Conservation (phyloP, 371 early-diverging fungal species). For the Mucor plumbeus region DNA sequence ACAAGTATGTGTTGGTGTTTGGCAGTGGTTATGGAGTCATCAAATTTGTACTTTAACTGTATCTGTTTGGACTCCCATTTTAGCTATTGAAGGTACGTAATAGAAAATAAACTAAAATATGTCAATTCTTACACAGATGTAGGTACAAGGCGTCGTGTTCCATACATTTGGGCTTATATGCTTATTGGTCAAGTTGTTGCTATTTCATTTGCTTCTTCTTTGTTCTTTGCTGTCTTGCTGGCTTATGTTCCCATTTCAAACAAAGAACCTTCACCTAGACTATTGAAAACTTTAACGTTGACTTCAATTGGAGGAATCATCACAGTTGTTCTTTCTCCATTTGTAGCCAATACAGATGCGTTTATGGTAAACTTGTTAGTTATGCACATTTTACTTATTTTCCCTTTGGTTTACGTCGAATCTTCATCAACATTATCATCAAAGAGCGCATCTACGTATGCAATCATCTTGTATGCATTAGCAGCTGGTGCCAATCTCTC, state of each 20-base stretch:
- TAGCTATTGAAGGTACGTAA: slow-evolving; percentile 49
- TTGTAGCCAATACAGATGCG: slow-evolving; percentile 18
- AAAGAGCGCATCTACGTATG: slow-evolving; percentile 3
- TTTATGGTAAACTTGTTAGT: slow-evolving; percentile 42
- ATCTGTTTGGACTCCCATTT: slow-evolving; percentile 48
- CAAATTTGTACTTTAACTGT: slow-evolving; percentile 48
- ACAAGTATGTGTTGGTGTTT: slow-evolving; percentile 37
- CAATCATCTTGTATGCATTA: slow-evolving; percentile 28
- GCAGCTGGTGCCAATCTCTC: slow-evolving; percentile 42
- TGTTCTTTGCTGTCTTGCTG: slow-evolving; percentile 46
- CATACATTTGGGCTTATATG: slow-evolving; percentile 49
- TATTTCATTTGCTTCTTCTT: slow-evolving; percentile 39
- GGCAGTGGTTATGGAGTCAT: slow-evolving; percentile 54
- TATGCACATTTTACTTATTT: slow-evolving; percentile 40
- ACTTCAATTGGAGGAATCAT: slow-evolving; percentile 27
- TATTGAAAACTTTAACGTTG: slow-evolving; percentile 5
- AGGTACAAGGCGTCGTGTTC: slow-evolving; percentile 43
- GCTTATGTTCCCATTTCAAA: background rate
- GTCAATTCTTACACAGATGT: background rate
- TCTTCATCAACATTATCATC: background rate
- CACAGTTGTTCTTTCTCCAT: slow-evolving; percentile 38
- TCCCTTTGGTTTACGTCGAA: slow-evolving; percentile 25
- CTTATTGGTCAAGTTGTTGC: slow-evolving; percentile 50
- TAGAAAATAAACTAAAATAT: background rate
- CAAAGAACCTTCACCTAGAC: background rate